phyloP scores from a whole-genome alignment of 495 filamentous ascomycete species.

The Elasticomyces elasticus region DNA sequence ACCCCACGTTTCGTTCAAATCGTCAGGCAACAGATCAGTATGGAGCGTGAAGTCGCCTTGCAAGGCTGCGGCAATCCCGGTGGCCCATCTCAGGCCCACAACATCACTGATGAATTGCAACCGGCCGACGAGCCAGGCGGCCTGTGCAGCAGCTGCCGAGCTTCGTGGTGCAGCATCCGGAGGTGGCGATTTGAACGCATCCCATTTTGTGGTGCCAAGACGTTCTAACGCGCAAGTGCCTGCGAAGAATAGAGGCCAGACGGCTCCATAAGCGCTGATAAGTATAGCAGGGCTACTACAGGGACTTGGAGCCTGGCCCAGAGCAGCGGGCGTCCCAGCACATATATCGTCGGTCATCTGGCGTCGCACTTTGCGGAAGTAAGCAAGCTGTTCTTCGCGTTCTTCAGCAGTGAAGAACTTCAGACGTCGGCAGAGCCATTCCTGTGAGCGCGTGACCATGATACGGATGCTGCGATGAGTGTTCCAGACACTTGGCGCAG shows the following conservation, averaged over 20 bases:
- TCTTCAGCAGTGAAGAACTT: slow-evolving; percentile 2
- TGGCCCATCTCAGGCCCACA: slow-evolving; percentile 17
- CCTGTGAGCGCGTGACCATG: slow-evolving; percentile 11
- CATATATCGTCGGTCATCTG: slow-evolving; percentile 21
- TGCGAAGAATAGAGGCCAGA: slow-evolving; percentile 24
- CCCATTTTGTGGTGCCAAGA: slow-evolving; percentile 2
- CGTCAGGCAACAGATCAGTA: slow-evolving; percentile 1
- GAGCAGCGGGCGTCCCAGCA: slow-evolving; percentile 4
- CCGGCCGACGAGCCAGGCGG: slow-evolving; percentile 13
- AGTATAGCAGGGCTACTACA: slow-evolving; percentile 1
- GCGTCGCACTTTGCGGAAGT: slow-evolving; percentile 14
- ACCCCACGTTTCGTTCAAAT: not conserved
- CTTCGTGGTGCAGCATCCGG: not conserved
- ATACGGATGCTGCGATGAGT: slow-evolving; percentile 13
- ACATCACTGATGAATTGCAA: slow-evolving; percentile 11
- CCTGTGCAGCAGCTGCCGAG: slow-evolving; percentile 14
- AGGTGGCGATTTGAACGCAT: not conserved
- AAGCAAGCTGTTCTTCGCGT: slow-evolving; percentile 10
- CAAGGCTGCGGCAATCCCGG: slow-evolving; percentile 14
- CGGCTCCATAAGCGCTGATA: slow-evolving; percentile 10
- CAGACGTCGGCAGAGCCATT: slow-evolving; percentile 6
- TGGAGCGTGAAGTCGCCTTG: slow-evolving; percentile 14
- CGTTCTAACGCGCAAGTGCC: slow-evolving; percentile 18
- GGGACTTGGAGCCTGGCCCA: slow-evolving; percentile 8
- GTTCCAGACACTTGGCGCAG: slow-evolving; percentile 7